phyloP scores from a whole-genome alignment of 2,329 filamentous ascomycete genomes.

The Waltergamsia citrina region DNA sequence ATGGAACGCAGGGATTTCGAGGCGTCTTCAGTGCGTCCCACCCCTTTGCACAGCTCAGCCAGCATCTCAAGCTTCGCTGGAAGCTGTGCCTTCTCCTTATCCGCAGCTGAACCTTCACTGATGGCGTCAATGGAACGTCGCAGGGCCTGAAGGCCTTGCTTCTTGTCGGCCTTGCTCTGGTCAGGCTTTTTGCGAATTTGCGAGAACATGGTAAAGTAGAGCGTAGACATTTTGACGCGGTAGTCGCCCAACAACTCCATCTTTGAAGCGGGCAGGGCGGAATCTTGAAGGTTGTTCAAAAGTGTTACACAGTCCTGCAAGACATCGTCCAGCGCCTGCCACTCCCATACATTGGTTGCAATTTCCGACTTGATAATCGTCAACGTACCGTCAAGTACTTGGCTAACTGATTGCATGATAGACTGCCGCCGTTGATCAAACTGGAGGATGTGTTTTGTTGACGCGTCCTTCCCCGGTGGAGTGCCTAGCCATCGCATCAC shows the following conservation, averaged over 20 bases:
- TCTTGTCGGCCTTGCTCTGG: slow-evolving; percentile 23
- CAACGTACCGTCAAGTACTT: slow-evolving; percentile 51
- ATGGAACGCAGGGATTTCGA: slow-evolving; percentile 49
- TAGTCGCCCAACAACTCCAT: slow-evolving; percentile 31
- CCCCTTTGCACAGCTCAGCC: slow-evolving; percentile 47
- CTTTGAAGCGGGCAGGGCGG: slow-evolving; percentile 16
- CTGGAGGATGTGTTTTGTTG: slow-evolving; percentile 47
- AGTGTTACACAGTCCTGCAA: slow-evolving; percentile 47
- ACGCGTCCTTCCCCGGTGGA: slow-evolving; percentile 37
- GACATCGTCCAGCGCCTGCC: slow-evolving; percentile 46
- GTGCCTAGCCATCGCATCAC: slow-evolving; percentile 53
- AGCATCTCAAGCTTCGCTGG: slow-evolving; percentile 57
- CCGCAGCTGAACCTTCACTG: slow-evolving; percentile 38
- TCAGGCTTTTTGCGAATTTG: slow-evolving; percentile 34
- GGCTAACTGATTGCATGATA: slow-evolving; percentile 40
- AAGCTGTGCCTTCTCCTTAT: slow-evolving; percentile 51
- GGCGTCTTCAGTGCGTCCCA: slow-evolving; percentile 46
- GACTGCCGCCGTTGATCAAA: slow-evolving; percentile 51
- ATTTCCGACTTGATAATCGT: slow-evolving; percentile 45
- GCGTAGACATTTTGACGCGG: slow-evolving; percentile 58
- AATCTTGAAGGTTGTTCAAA: slow-evolving; percentile 40
- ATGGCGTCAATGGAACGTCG: slow-evolving; percentile 56
- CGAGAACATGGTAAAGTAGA: slow-evolving; percentile 58
- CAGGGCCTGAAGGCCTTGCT: slow-evolving; percentile 44
- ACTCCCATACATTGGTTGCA: slow-evolving; percentile 34